These are phyloP conservation scores for Populus tomentosa DNA, from an alignment of 441 rosid genomes.

Conservation along the genomic window DNA sequence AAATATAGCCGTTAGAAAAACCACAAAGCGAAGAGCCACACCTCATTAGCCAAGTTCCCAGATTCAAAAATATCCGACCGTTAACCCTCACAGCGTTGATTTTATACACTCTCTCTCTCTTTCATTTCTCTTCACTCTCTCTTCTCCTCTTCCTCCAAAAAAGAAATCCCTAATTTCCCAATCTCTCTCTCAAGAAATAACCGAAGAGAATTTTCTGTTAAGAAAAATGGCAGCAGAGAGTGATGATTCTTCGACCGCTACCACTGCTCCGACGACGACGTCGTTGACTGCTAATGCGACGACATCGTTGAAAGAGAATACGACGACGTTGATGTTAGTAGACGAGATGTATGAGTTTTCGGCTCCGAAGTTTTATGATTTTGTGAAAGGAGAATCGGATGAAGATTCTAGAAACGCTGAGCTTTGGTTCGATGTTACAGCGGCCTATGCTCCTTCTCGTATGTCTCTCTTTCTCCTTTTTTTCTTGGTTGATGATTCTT, in stretches of 20 bases:
- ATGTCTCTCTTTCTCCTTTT: constrained; percentile 22
- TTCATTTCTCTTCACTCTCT: constrained; percentile 14
- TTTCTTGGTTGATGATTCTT: background rate
- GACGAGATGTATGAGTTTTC: constrained; percentile 83
- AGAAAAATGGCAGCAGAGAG: background rate
- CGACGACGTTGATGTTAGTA: constrained; percentile 24
- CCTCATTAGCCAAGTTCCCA: background rate
- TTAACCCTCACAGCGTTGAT: constrained; percentile 24
- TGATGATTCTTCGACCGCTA: background rate
- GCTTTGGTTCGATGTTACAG: constrained; percentile 77
- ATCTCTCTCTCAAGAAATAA: background rate
- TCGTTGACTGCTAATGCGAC: no score
- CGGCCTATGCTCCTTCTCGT: constrained; percentile 92
- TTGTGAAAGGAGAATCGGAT: constrained; percentile 59
- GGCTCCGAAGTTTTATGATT: constrained; percentile 84
- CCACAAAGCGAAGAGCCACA: background rate
- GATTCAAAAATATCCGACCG: constrained; percentile 66
- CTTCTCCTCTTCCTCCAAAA: background rate
- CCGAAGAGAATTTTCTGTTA: background rate
- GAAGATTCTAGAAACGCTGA: constrained; percentile 65
- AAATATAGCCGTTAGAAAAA: constrained; percentile 17
- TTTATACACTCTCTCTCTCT: constrained; percentile 1
- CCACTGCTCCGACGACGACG: background rate
- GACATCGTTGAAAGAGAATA: no score
- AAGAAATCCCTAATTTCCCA: constrained; percentile 4